Percentiles rank a stretch among this genome's conserved stretches.
phyloP scores from a whole-genome alignment of 2,329 filamentous ascomycete species.

The Ascochyta clinopodiicola region DNA sequence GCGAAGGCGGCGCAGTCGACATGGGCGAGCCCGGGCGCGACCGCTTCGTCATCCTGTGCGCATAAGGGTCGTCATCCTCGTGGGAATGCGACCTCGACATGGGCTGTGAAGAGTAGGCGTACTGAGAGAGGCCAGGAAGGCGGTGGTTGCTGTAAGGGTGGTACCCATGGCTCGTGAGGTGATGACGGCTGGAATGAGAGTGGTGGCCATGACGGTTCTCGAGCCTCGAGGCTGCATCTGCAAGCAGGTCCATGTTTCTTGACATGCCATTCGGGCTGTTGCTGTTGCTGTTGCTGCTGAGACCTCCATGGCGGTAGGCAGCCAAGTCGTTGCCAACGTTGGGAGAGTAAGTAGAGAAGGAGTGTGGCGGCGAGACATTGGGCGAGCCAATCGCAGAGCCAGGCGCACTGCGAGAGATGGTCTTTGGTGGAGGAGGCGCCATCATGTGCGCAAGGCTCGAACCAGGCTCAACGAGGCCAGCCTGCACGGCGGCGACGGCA shows the following conservation, averaged over 20 bases:
- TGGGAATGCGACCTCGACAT: slow-evolving; percentile 91
- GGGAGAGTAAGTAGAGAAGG: slow-evolving; percentile 70
- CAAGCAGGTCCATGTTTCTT: slow-evolving; percentile 70
- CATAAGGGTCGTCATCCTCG: slow-evolving; percentile 82
- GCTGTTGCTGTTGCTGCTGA: slow-evolving; percentile 46
- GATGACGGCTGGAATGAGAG: slow-evolving; percentile 48
- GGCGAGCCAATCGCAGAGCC: slow-evolving; percentile 87
- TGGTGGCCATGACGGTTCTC: slow-evolving; percentile 64
- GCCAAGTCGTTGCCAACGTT: slow-evolving; percentile 65
- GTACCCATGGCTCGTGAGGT: slow-evolving; percentile 50
- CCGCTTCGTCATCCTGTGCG: slow-evolving; percentile 79
- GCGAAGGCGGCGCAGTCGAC: slow-evolving; percentile 93
- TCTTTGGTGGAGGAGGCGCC: slow-evolving; percentile 74
- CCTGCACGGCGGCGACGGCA: slow-evolving; percentile 59
- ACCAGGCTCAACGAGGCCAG: slow-evolving; percentile 59
- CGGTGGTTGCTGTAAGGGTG: slow-evolving; percentile 61
- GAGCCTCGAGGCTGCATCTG: slow-evolving; percentile 72
- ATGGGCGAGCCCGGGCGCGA: slow-evolving; percentile 93
- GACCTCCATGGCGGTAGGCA: slow-evolving; percentile 56
- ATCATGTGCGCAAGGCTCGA: slow-evolving; percentile 69
- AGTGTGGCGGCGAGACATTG: slow-evolving; percentile 93
- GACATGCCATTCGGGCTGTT: slow-evolving; percentile 56
- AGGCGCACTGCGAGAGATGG: slow-evolving; percentile 86
- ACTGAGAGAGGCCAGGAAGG: slow-evolving; percentile 60
- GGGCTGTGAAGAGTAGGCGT: slow-evolving; percentile 74